Conservation (phyloP, 805 yeast genomes). For the Kodamaea kakaduensis region DNA sequence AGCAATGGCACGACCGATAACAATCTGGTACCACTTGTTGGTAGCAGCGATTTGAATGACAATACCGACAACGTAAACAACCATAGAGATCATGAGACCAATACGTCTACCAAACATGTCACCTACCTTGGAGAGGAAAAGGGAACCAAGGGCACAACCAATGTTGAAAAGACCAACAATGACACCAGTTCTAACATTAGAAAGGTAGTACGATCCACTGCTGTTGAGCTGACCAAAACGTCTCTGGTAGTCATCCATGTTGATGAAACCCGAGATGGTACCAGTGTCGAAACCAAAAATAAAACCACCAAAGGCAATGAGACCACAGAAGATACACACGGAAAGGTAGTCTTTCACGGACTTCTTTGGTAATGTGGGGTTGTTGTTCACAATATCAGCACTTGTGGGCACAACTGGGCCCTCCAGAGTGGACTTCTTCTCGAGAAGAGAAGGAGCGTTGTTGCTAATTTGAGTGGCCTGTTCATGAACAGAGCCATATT, state of each 20-base stretch:
- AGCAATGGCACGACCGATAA: constrained; percentile 25
- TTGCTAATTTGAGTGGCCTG: constrained; percentile 1
- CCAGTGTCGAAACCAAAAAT: constrained; percentile 31
- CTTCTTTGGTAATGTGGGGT: constrained; percentile 26
- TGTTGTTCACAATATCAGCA: neutral
- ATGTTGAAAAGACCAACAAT: constrained; percentile 27
- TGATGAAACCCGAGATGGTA: constrained; percentile 28
- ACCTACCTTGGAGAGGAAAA: constrained; percentile 21
- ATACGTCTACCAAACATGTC: constrained; percentile 26
- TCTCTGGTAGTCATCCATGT: constrained; percentile 21
- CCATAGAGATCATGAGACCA: constrained; percentile 25
- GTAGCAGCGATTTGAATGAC: constrained; percentile 23
- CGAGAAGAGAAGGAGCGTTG: constrained; percentile 3
- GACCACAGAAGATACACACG: constrained; percentile 27
- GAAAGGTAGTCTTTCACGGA: constrained; percentile 31
- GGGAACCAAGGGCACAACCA: constrained; percentile 29
- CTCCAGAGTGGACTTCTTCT: constrained; percentile 1
- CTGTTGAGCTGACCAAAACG: constrained; percentile 20
- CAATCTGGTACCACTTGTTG: constrained; percentile 23
- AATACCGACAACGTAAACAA: constrained; percentile 24
- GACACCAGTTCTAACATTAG: constrained; percentile 25
- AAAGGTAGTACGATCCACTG: constrained; percentile 18
- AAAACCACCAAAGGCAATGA: constrained; percentile 28
- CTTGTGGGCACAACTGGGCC: neutral
- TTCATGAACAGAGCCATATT: neutral